phyloP scores from a whole-genome alignment of 768 basidiomycete genomes.

The Panaeolus cyanescens region DNA sequence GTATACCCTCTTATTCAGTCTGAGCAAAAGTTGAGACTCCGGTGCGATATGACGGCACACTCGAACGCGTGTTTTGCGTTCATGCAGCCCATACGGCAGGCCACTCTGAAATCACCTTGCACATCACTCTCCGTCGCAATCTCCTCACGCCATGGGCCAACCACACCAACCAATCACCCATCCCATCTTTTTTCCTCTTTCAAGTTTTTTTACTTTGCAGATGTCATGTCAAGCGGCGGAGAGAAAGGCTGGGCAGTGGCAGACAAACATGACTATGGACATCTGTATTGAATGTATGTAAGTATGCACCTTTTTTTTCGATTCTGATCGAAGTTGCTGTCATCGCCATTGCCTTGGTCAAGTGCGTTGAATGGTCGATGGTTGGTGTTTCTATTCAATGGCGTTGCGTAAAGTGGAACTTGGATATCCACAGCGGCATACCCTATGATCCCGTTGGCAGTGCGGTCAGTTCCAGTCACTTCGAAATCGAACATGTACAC shows the following conservation, averaged over 20 bases:
- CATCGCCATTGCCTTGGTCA: no score
- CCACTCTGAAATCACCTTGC: no score
- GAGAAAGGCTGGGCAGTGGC: neutral
- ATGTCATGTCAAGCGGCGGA: neutral
- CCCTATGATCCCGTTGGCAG: neutral
- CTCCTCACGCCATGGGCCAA: no score
- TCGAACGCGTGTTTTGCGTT: neutral
- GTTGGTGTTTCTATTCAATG: no score
- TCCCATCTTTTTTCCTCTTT: no score
- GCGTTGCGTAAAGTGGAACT: neutral
- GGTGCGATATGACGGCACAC: constrained; percentile 1
- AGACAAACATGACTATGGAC: neutral
- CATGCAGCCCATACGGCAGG: no score
- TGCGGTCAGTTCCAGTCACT: neutral
- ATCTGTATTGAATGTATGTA: neutral
- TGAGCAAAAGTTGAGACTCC: neutral
- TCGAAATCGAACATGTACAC: no score
- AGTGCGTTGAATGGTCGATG: no score
- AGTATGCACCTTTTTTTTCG: no score
- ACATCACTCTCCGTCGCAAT: no score
- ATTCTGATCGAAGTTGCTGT: neutral
- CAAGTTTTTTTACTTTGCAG: no score
- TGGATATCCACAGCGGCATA: constrained; percentile 1
- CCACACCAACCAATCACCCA: no score
- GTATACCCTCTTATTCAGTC: neutral